phyloP scores from a whole-genome alignment of 371 early-diverging fungal genomes.

The Rhizopus stolonifer region DNA sequence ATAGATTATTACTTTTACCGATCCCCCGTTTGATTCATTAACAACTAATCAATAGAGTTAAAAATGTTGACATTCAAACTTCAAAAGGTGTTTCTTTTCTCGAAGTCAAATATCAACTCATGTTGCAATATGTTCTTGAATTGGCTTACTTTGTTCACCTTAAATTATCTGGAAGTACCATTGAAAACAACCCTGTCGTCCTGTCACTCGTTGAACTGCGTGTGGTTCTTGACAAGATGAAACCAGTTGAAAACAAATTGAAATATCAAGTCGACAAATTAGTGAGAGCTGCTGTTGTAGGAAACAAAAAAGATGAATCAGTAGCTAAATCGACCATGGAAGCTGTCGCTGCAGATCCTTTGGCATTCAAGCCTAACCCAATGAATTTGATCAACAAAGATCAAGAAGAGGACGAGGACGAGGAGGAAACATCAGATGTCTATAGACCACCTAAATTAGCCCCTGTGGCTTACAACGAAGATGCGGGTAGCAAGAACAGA shows the following conservation, averaged over 20 bases:
- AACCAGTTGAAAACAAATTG: constrained; percentile 90
- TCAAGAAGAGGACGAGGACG: constrained; percentile 41
- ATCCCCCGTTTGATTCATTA: not conserved
- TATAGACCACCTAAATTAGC: constrained; percentile 89
- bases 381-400: constrained; percentile 55
- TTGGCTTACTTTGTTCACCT: constrained; percentile 72
- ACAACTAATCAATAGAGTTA: constrained; percentile 31
- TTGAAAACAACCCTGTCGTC: constrained; percentile 68
- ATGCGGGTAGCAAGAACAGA: constrained; percentile 38
- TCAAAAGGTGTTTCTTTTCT: constrained; percentile 81
- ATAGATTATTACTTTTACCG: no score
- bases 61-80: constrained; percentile 65
- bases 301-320: constrained; percentile 26
- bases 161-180: constrained; percentile 72
- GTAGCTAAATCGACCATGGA: constrained; percentile 22
- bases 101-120: constrained; percentile 81
- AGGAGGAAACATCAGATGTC: constrained; percentile 32
- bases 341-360: constrained; percentile 64
- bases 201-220: constrained; percentile 76
- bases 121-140: constrained; percentile 85
- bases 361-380: constrained; percentile 89
- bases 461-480: constrained; percentile 87
- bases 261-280: constrained; percentile 97
- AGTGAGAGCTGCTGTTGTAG: constrained; percentile 71
- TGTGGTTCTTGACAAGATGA: constrained; percentile 87